These are phyloP conservation scores for Ustilago trichophora DNA, from an alignment of 1,284 basidiomycete species.

Conservation along the genomic window DNA sequence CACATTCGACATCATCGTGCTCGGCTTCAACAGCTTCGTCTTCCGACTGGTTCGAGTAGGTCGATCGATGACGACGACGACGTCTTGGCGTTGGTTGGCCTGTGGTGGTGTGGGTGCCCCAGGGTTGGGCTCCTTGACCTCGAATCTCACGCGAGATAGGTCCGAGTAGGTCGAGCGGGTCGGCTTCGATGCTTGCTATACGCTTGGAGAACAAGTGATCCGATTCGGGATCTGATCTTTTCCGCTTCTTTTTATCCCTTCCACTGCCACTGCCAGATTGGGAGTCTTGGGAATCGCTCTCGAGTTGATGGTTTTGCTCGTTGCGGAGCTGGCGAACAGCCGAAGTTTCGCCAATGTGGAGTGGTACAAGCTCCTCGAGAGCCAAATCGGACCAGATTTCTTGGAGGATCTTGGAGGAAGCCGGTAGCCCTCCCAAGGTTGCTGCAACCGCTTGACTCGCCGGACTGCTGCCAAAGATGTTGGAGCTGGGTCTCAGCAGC, in stretches of 20 bases:
- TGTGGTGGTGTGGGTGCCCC: slow-evolving; percentile 17
- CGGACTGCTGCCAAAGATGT: slow-evolving; percentile 34
- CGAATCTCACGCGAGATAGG: slow-evolving; percentile 38
- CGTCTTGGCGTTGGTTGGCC: background rate
- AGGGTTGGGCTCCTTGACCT: slow-evolving; percentile 21
- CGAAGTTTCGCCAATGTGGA: slow-evolving; percentile 19
- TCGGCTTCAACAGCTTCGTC: slow-evolving; percentile 31
- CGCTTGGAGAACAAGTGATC: slow-evolving; percentile 21
- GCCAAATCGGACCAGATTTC: slow-evolving; percentile 59
- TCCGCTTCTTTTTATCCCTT: slow-evolving; percentile 14
- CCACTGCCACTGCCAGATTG: background rate
- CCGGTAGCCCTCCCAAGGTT: slow-evolving; percentile 27
- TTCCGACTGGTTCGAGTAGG: slow-evolving; percentile 19
- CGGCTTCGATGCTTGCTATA: slow-evolving; percentile 22
- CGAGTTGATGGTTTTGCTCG: background rate
- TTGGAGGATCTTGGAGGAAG: slow-evolving; percentile 17
- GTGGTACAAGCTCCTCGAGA: slow-evolving; percentile 50
- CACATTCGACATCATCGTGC: slow-evolving; percentile 22
- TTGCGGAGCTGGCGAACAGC: slow-evolving; percentile 15
- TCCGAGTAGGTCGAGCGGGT: slow-evolving; percentile 38
- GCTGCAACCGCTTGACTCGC: slow-evolving; percentile 41
- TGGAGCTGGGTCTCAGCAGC: slow-evolving; percentile 39
- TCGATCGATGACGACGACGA: background rate
- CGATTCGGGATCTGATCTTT: slow-evolving; percentile 18
- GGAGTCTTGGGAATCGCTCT: too few species aligned